Evolutionary conservation across 768 basidiomycete genomes (phyloP), one percentile per base, ranked within the genome.

Genomic region (Phaeotremella fagi): DNA sequence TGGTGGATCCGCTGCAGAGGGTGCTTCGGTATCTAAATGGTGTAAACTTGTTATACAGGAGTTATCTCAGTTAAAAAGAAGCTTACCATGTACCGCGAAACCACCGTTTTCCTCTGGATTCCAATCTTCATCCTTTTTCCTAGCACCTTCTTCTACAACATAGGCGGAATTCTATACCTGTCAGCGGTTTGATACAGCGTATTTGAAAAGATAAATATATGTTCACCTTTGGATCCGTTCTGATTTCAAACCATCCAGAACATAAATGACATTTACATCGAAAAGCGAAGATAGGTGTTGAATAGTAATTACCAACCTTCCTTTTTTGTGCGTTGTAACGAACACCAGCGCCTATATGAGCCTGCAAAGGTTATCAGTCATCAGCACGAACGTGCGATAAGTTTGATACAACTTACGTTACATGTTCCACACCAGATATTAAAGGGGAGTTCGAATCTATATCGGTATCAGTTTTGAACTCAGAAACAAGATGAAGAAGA

Each of bases 271-370:
- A 99, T 81, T 99, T 99, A 76, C 95, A 98, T 42, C 91, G 82
- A 74, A 99, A 99, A 4, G 85, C 87, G 71, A 79, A 98, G 50
- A 99, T 97, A 9, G 91, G 88, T 0, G 92, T 97, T 4, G 89
- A 88, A 70, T 86, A 90, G 75, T 99, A 99, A 53, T 82, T 83
- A 14, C 95, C 95, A 28, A 97, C 82, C 75, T 94, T 97, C 78
- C 87, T 87, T 82, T 99, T 99, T 75, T 98, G 92, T 0, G 95
- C 95, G 62, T 99, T 99, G 79, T 97, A 99, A n/a, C 95, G 87
- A 1, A 99, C 95, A 22, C 95, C 95, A 83, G 95, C 95, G 11
- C 95, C 95, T 46, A 99, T 89, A 77, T 98, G 95, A 63, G 87
- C 86, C 63, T 73, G 37, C 2, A 23, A 12, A 5, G 46, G 52